A percentile compares a stretch with the other conserved stretches of the same genome.
Conservation (phyloP, 1,139 yeast species). For the Taiozyma sp. region DNA sequence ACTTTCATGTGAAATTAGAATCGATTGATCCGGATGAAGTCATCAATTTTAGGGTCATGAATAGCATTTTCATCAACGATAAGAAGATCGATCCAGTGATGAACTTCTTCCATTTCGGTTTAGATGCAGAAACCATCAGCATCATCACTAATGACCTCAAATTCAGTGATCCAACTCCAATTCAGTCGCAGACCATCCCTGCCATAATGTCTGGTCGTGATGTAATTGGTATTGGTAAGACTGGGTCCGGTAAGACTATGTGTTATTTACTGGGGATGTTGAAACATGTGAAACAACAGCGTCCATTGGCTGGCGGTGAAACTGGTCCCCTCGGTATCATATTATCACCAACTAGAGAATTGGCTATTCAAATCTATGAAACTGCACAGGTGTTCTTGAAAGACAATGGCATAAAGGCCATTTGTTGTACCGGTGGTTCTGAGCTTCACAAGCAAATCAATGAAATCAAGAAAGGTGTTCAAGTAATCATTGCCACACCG, state of each 20-base stretch:
- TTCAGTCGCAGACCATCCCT: slow-evolving; percentile 91
- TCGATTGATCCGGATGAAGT: slow-evolving; percentile 31
- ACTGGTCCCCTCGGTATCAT: slow-evolving; percentile 78
- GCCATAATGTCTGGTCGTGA: slow-evolving; percentile 88
- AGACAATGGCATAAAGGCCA: slow-evolving; percentile 43
- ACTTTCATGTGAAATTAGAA: slow-evolving; percentile 63
- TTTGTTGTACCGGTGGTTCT: slow-evolving; percentile 95
- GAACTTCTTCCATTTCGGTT: slow-evolving; percentile 80
- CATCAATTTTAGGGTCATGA: slow-evolving; percentile 23
- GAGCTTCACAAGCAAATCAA: slow-evolving; percentile 80
- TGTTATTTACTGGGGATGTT: slow-evolving; percentile 83
- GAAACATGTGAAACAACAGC: slow-evolving; percentile 75
- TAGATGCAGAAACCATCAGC: slow-evolving; percentile 54
- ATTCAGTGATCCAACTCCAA: slow-evolving; percentile 72
- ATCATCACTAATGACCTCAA: slow-evolving; percentile 36
- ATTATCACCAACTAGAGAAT: slow-evolving; percentile 89
- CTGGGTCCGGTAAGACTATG: slow-evolving; percentile 95
- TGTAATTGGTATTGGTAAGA: slow-evolving; percentile 90
- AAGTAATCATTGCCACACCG: slow-evolving; percentile 89
- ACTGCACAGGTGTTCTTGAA: slow-evolving; percentile 60
- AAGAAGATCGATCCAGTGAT: slow-evolving; percentile 49
- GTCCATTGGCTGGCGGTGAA: slow-evolving; percentile 45
- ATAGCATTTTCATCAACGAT: slow-evolving; percentile 22
- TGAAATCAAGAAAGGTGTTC: slow-evolving; percentile 72
- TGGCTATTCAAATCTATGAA: slow-evolving; percentile 78